Base-by-base conservation (phyloP, 1,284 basidiomycete species). In the Taiwanofungus camphoratus region DNA sequence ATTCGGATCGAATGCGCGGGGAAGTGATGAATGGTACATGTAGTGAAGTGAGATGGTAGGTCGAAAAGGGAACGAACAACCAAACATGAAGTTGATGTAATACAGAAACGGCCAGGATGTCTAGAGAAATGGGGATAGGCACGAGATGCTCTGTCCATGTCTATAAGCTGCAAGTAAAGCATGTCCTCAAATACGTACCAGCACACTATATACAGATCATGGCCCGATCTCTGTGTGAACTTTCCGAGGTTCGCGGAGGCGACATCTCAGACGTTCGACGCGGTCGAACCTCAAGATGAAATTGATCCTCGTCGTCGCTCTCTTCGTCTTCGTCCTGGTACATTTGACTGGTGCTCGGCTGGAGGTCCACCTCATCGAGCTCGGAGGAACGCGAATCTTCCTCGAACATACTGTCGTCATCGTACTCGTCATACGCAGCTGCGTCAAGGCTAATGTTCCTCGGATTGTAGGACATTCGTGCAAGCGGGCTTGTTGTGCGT, bases 401-500 rank as follows among this genome's bases (percentile, higher is more conserved):
- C 22, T 40, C 40, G 45, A 54, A 55, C 36, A 54, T 52, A 43
- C 53, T 57, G 33, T 48, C 48, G 33, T 39, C 45, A 42, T 59
- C 55, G 18, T 36, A 23, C 20, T 50, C 6, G 53, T 44, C 44
- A 19, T 35, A 42, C 13, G 46, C 34, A 15, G 36, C 46, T 18
- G 42, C 26, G 11, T 61, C 63, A 9, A 64, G 63, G 36, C 59
- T 59, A 18, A 31, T 36, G 39, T 46, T 46, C 6, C 39, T 44
- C 13, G 31, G 42, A 34, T 52, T 50, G 51, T 62, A 70, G 8
- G 64, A 49, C 18, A 65, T 55, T 26, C 60, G 61, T 36, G 66
- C 62, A 11, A 73, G 64, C 32, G 70, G 71, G 39, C 67, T 72
- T 23, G 65, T 61, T 16, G 63, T 60, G 26, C 65, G 54, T 7